Conservation (phyloP, 2,329 filamentous ascomycete species). For the Akanthomyces dipterigenus region DNA sequence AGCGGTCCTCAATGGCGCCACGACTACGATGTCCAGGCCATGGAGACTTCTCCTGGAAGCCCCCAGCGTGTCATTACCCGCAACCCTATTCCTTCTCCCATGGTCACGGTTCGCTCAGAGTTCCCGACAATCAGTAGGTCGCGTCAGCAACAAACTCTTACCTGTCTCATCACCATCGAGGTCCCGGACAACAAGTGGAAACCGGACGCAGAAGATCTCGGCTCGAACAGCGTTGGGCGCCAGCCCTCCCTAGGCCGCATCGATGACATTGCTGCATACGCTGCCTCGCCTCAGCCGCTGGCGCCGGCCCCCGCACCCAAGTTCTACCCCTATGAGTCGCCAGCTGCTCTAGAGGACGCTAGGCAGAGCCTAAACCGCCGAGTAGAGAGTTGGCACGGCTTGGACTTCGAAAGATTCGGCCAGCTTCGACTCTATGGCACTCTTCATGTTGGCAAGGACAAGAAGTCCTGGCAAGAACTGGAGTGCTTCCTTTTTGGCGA, state of each 20-base stretch:
- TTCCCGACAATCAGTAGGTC: constrained; percentile 91
- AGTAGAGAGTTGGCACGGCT: constrained; percentile 98
- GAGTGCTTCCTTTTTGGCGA: constrained; percentile 96
- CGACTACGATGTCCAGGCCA: constrained; percentile 93
- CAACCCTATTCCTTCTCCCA: constrained; percentile 85
- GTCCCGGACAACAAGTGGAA: constrained; percentile 90
- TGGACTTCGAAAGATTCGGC: constrained; percentile 89
- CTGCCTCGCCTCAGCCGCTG: constrained; percentile 53
- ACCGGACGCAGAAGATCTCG: constrained; percentile 75
- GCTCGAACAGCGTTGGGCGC: constrained; percentile 39
- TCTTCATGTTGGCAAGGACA: constrained; percentile 91
- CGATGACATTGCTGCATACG: constrained; percentile 48
- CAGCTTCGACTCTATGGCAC: constrained; percentile 85
- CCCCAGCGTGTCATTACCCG: constrained; percentile 59
- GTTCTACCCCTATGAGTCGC: constrained; percentile 66
- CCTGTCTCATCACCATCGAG: constrained; percentile 89
- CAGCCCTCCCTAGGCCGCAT: constrained; percentile 35
- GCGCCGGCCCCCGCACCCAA: constrained; percentile 40
- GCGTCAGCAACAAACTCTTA: constrained; percentile 88
- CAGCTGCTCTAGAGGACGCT: constrained; percentile 72
- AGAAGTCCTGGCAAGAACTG: constrained; percentile 92
- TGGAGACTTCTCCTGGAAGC: constrained; percentile 78
- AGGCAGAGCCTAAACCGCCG: constrained; percentile 76
- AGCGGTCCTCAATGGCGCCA: constrained; percentile 67
- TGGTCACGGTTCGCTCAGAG: constrained; percentile 91